These are phyloP conservation scores for Talaromyces amestolkiae DNA, from an alignment of 2,329 filamentous ascomycete genomes.

Conservation along the genomic window DNA sequence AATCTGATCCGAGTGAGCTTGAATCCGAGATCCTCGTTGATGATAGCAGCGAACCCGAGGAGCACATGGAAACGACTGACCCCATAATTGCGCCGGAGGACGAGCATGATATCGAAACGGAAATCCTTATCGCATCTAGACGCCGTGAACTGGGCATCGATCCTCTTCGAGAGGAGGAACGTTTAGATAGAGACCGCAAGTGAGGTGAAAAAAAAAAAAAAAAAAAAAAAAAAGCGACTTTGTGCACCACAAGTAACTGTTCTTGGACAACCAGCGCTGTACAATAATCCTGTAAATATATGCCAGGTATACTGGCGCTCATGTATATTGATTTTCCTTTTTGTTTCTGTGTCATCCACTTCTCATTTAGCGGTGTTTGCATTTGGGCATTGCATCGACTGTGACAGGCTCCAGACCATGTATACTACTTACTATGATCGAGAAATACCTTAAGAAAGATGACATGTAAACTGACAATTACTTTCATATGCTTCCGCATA, in stretches of 20 bases:
- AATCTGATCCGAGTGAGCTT: background rate
- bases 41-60: conserved; percentile 8
- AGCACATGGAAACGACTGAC: conserved; percentile 1
- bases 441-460: background rate
- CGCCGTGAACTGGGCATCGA: conserved; percentile 18
- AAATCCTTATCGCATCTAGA: conserved; percentile 23
- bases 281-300: background rate
- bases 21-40: background rate
- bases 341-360: background rate
- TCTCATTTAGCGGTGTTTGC: conserved; percentile 11
- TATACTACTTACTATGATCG: background rate
- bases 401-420: background rate
- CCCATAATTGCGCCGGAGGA: conserved; percentile 25
- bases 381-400: conserved; percentile 2
- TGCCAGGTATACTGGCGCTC: background rate
- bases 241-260: background rate
- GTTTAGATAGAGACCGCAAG: background rate
- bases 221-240: background rate
- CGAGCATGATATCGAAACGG: conserved; percentile 29
- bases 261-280: background rate
- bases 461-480: background rate
- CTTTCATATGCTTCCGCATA: too few relatives aligned
- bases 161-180: conserved; percentile 23
- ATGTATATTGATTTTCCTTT: conserved; percentile 7
- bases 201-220: background rate